These are phyloP conservation scores for Dissophora globulifera DNA, from an alignment of 192 early-diverging fungal species.

Conservation along the genomic window DNA sequence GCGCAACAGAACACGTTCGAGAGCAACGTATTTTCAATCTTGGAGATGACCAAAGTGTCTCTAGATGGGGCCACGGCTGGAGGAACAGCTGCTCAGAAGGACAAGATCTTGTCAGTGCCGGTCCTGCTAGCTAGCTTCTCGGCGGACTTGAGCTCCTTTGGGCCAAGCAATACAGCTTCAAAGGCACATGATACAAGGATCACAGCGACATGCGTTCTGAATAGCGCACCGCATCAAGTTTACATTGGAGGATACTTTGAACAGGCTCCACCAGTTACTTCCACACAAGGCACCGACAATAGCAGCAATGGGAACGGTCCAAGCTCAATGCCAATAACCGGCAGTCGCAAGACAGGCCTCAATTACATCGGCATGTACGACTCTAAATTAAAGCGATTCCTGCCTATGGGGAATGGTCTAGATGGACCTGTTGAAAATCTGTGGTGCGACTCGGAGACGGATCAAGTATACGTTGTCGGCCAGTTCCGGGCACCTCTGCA, in stretches of 20 bases:
- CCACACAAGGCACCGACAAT: too few species aligned
- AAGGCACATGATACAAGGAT: too few species aligned
- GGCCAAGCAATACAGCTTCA: too few species aligned
- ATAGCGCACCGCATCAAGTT: slow-evolving; percentile 33
- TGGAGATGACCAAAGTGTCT: slow-evolving; percentile 19
- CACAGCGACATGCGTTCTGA: slow-evolving; percentile 33
- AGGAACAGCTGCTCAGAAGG: not conserved
- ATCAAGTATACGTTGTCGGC: slow-evolving; percentile 47
- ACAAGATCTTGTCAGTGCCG: slow-evolving; percentile 17
- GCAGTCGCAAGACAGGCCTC: slow-evolving; percentile 16
- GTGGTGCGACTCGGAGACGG: slow-evolving; percentile 36
- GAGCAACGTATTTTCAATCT: slow-evolving; percentile 28
- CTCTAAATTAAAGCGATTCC: slow-evolving; percentile 29
- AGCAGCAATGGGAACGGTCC: not conserved
- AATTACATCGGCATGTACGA: slow-evolving; percentile 49
- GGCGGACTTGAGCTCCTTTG: too few species aligned
- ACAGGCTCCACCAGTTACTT: slow-evolving; percentile 12
- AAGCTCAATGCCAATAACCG: not conserved
- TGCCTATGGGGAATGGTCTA: slow-evolving; percentile 37
- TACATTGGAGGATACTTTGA: slow-evolving; percentile 46
- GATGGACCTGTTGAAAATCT: slow-evolving; percentile 51
- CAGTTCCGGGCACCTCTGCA: slow-evolving; percentile 41
- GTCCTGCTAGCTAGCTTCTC: slow-evolving; percentile 35
- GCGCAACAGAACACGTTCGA: slow-evolving; percentile 40
- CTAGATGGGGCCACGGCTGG: not conserved